phyloP scores from a whole-genome alignment of 768 basidiomycete genomes.

The Hebeloma cylindrosporum region DNA sequence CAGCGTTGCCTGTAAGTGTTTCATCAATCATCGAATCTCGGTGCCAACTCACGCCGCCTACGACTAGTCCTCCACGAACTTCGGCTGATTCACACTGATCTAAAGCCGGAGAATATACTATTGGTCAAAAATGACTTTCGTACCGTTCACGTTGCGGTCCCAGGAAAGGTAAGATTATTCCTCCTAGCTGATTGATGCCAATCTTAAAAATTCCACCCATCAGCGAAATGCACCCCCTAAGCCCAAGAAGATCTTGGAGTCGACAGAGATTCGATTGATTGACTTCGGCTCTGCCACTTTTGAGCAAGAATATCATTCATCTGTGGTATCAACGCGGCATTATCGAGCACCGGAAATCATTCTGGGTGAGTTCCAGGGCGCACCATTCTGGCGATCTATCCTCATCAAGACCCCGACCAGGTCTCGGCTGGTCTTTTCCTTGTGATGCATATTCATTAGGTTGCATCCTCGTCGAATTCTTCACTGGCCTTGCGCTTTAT shows the following conservation, averaged over 20 bases:
- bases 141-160: slow-evolving; percentile 54
- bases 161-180: slow-evolving; percentile 57
- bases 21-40: slow-evolving; percentile 7
- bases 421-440: slow-evolving; percentile 96
- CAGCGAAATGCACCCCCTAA: slow-evolving; percentile 68
- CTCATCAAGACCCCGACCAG: slow-evolving; percentile 44
- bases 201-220: slow-evolving; percentile 15
- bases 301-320: slow-evolving; percentile 96
- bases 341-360: slow-evolving; percentile 99
- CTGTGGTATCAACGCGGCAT: slow-evolving; percentile 96
- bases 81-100: slow-evolving; percentile 93
- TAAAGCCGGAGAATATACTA: slow-evolving; percentile 98
- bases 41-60: slow-evolving; percentile 19
- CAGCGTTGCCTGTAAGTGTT: slow-evolving; percentile 85
- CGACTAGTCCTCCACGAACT: slow-evolving; percentile 83
- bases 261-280: slow-evolving; percentile 92
- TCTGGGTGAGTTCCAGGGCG: slow-evolving; percentile 59
- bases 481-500: slow-evolving; percentile 96
- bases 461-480: slow-evolving; percentile 98
- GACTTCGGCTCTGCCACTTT: slow-evolving; percentile 99
- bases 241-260: slow-evolving; percentile 75
- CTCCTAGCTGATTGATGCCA: slow-evolving; percentile 1
- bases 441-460: slow-evolving; percentile 99
- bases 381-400: slow-evolving; percentile 1
- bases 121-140: slow-evolving; percentile 84